Evolutionary conservation across 345 rosid species (phyloP).

Genomic region (Acer saccharum): DNA sequence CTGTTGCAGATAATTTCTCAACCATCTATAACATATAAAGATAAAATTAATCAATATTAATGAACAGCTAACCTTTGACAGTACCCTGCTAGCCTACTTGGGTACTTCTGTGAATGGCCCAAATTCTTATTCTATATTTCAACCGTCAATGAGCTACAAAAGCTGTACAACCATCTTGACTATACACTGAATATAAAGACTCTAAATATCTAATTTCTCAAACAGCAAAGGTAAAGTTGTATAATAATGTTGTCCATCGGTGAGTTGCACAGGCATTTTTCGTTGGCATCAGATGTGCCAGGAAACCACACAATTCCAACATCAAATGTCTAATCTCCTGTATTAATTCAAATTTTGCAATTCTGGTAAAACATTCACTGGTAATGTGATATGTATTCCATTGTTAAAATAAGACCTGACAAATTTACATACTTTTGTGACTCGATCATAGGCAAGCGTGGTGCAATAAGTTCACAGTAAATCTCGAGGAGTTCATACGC

Average conservation of each 20-base stretch:
- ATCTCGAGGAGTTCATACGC: slow-evolving; percentile 83
- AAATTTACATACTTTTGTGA: slow-evolving; percentile 67
- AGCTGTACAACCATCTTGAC: slow-evolving; percentile 44
- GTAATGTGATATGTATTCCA: background rate
- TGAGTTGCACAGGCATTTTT: background rate
- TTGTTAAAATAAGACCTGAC: background rate
- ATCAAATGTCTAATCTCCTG: background rate
- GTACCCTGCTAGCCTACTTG: background rate
- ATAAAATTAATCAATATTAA: slow-evolving; percentile 12
- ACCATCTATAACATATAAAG: slow-evolving; percentile 51
- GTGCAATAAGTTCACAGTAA: slow-evolving; percentile 72
- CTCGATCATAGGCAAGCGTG: slow-evolving; percentile 80
- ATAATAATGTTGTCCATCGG: background rate
- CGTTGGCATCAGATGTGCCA: background rate
- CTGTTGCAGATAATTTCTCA: slow-evolving; percentile 74
- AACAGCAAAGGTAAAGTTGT: background rate
- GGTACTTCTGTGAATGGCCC: background rate
- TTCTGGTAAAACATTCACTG: background rate
- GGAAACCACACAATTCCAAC: background rate
- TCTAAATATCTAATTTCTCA: slow-evolving; percentile 4
- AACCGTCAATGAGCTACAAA: background rate
- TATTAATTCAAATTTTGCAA: background rate
- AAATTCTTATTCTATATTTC: background rate
- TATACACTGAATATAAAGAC: background rate
- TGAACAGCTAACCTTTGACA: background rate